Percentiles rank a stretch among this genome's conserved stretches.
phyloP scores from a whole-genome alignment of 345 rosid species.

The Pistacia vera region DNA sequence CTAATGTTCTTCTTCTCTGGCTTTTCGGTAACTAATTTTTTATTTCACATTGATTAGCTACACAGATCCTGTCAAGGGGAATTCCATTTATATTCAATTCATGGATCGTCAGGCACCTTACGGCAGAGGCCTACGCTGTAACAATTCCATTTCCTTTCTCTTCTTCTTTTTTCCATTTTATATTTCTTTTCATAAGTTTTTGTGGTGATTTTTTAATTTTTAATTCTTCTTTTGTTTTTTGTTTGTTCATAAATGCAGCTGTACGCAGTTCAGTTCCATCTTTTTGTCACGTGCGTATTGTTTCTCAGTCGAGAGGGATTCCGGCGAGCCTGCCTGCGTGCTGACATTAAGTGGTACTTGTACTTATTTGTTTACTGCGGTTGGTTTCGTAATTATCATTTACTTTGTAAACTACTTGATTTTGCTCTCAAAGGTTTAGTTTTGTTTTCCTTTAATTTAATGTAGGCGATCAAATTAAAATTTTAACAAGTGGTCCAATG shows the following conservation, averaged over 20 bases:
- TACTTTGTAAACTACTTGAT: not conserved
- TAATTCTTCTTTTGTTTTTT: not conserved
- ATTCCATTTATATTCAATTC: slow-evolving; percentile 87
- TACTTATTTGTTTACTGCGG: not conserved
- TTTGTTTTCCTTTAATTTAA: not conserved
- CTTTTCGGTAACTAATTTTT: not conserved
- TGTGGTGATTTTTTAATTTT: slow-evolving; percentile 3
- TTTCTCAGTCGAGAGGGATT: slow-evolving; percentile 97
- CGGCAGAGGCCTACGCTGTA: slow-evolving; percentile 83
- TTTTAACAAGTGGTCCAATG: not conserved
- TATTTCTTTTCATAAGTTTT: not conserved
- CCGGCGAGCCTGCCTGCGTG: slow-evolving; percentile 89
- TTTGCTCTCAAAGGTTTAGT: not conserved
- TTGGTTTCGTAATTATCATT: not conserved
- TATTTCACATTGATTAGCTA: slow-evolving; percentile 41
- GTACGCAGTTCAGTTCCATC: slow-evolving; percentile 88
- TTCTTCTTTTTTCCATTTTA: not conserved
- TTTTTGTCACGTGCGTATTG: slow-evolving; percentile 83
- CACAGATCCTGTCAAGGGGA: slow-evolving; percentile 84
- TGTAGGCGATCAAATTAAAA: not conserved
- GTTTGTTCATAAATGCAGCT: slow-evolving; percentile 47
- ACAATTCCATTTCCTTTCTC: not conserved
- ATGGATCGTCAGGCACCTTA: slow-evolving; percentile 85
- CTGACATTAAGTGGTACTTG: slow-evolving; percentile 63
- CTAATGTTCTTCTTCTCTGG: not conserved